A percentile compares a stretch with the other conserved stretches of the same genome.
These are phyloP conservation scores for Picea mariana DNA, from an alignment of 83 land plant species.

Conservation along the genomic window DNA sequence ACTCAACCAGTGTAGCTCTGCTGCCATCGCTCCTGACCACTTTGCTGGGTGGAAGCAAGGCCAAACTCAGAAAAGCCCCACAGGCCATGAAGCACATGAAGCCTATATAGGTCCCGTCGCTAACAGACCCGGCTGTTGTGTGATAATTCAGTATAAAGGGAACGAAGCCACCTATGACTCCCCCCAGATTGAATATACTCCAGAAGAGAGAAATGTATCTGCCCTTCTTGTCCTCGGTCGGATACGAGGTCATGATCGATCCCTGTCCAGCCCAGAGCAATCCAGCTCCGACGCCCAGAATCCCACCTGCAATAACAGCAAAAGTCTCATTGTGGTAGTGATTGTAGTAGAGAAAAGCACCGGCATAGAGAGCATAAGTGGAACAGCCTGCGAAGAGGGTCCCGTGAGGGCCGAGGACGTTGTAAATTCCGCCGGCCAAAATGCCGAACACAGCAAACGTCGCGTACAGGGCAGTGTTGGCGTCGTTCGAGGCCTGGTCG, in stretches of 20 bases:
- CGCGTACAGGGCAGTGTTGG: too few species aligned
- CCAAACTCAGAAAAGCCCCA: slow-evolving; percentile 61
- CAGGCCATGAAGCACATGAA: slow-evolving; percentile 85
- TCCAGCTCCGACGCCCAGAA: slow-evolving; percentile 85
- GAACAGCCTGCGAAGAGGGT: slow-evolving; percentile 60
- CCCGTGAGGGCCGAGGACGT: too few species aligned
- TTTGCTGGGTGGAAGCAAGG: slow-evolving; percentile 54
- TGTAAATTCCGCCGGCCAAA: slow-evolving; percentile 40
- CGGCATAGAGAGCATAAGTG: slow-evolving; percentile 73
- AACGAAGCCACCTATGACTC: slow-evolving; percentile 80
- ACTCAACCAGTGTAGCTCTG: slow-evolving; percentile 33
- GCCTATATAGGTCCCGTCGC: slow-evolving; percentile 76
- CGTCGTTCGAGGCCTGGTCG: too few species aligned
- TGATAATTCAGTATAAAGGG: slow-evolving; percentile 77
- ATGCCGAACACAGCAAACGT: too few species aligned
- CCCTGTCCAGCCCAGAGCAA: too few species aligned
- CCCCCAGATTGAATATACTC: slow-evolving; percentile 86
- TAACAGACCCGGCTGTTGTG: slow-evolving; percentile 51
- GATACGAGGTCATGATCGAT: too few species aligned
- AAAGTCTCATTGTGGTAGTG: slow-evolving; percentile 60
- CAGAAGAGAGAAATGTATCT: slow-evolving; percentile 53
- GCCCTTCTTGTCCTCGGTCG: too few species aligned
- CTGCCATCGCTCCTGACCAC: slow-evolving; percentile 74
- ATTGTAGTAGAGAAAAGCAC: slow-evolving; percentile 84
- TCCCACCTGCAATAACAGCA: slow-evolving; percentile 73